Conservation (phyloP, 352 stramenopile species). For the Phytophthora ohioensis region DNA sequence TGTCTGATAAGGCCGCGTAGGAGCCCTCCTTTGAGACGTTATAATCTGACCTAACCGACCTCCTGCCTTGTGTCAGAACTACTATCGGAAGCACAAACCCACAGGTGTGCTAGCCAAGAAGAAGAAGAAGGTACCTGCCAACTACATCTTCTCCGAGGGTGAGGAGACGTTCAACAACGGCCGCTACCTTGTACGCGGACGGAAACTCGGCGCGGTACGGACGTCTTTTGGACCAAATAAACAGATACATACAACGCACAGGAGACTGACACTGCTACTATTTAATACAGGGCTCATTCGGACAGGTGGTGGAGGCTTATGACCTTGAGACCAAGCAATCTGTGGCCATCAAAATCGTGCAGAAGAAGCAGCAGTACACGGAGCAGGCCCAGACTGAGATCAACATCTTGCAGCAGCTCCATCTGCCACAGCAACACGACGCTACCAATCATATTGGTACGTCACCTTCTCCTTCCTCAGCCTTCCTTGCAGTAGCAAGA, state of each 20-base stretch:
- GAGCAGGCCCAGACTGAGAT: conserved; percentile 98
- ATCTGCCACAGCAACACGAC: conserved; percentile 61
- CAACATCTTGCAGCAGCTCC: conserved; percentile 93
- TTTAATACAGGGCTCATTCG: conserved; percentile 76
- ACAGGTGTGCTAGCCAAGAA: conserved; percentile 57
- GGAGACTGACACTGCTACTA: conserved; percentile 23
- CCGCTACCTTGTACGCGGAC: conserved; percentile 75
- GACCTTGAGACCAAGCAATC: conserved; percentile 80
- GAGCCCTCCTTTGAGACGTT: too few relatives aligned
- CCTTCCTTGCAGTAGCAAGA: conserved; percentile 1
- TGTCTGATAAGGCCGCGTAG: neutral
- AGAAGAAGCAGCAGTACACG: conserved; percentile 98
- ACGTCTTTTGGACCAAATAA: neutral
- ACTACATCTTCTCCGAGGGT: conserved; percentile 70
- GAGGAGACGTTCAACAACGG: conserved; percentile 82
- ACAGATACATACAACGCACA: neutral
- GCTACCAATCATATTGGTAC: conserved; percentile 94
- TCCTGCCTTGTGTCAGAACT: conserved; percentile 59
- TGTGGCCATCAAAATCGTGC: conserved; percentile 99
- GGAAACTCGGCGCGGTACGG: conserved; percentile 78
- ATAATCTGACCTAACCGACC: conserved; percentile 1
- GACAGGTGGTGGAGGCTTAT: conserved; percentile 81
- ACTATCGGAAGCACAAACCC: conserved; percentile 82
- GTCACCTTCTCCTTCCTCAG: conserved; percentile 10
- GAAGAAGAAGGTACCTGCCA: conserved; percentile 64